Percentiles rank a stretch among this genome's conserved stretches.
These are phyloP conservation scores for Kodamaea derodonti DNA, from an alignment of 1,139 yeast species.

Conservation along the genomic window DNA sequence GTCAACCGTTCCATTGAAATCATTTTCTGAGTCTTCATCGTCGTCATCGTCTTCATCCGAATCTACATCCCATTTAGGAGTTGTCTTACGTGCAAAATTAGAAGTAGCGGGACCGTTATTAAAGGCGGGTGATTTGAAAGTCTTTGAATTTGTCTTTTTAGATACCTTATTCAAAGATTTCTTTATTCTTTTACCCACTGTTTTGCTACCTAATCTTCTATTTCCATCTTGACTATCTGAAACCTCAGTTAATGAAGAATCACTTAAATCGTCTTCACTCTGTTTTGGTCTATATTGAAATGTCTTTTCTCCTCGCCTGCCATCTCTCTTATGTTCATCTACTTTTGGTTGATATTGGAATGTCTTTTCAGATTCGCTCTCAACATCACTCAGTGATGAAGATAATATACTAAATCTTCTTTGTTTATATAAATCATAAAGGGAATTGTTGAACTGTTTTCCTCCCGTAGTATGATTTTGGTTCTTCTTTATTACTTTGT, in stretches of 20 bases:
- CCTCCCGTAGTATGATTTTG: slow-evolving; percentile 22
- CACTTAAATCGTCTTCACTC: slow-evolving; percentile 1
- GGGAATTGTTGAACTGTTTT: slow-evolving; percentile 22
- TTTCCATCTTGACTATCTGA: slow-evolving; percentile 28
- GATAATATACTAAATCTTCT: slow-evolving; percentile 43
- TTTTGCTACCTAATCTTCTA: slow-evolving; percentile 5
- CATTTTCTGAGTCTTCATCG: slow-evolving; percentile 32
- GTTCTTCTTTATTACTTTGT: slow-evolving; percentile 4
- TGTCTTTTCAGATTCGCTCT: slow-evolving; percentile 14
- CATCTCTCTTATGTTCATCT: too few relatives aligned
- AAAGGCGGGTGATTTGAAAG: background rate
- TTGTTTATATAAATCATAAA: slow-evolving; percentile 9
- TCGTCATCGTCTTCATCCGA: slow-evolving; percentile 25
- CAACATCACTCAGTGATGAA: slow-evolving; percentile 16
- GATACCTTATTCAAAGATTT: slow-evolving; percentile 7
- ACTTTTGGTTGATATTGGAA: slow-evolving; percentile 6
- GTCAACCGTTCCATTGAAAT: slow-evolving; percentile 1
- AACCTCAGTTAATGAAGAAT: slow-evolving; percentile 42
- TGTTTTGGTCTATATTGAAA: background rate
- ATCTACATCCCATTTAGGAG: slow-evolving; percentile 19
- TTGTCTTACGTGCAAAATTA: slow-evolving; percentile 16
- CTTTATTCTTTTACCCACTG: slow-evolving; percentile 9
- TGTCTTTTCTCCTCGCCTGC: background rate
- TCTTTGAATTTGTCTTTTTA: slow-evolving; percentile 1
- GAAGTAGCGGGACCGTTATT: slow-evolving; percentile 2